These are phyloP conservation scores for Taphrina populina DNA, from an alignment of 1,139 yeast genomes.

Conservation along the genomic window DNA sequence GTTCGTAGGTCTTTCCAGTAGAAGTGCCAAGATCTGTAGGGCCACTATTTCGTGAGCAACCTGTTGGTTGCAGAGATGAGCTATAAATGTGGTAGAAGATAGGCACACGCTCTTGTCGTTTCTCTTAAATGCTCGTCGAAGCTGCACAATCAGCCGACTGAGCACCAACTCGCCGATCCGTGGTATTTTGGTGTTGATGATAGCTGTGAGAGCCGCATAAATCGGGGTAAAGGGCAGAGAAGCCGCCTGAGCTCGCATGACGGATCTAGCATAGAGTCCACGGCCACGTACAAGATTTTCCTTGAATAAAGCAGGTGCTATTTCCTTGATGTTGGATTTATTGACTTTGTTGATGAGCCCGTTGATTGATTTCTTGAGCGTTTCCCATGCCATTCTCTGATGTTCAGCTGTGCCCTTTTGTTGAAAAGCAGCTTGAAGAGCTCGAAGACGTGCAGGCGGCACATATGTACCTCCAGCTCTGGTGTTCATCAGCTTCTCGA, in stretches of 20 bases:
- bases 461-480: conserved; percentile 54
- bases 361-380: conserved; percentile 52
- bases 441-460: conserved; percentile 55
- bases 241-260: conserved; percentile 58
- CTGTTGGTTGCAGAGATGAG: conserved; percentile 63
- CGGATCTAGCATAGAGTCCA: conserved; percentile 58
- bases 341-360: conserved; percentile 53
- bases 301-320: conserved; percentile 54
- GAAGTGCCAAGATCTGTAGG: conserved; percentile 62
- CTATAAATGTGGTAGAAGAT: conserved; percentile 54
- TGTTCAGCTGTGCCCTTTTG: conserved; percentile 46
- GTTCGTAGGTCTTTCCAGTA: conserved; percentile 57
- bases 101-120: conserved; percentile 53
- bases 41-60: conserved; percentile 64
- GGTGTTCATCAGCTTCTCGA: conserved; percentile 47
- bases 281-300: conserved; percentile 59
- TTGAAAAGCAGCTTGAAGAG: conserved; percentile 48
- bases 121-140: conserved; percentile 56
- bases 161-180: conserved; percentile 62
- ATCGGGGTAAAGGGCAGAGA: conserved; percentile 51
- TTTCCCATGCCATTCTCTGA: conserved; percentile 60
- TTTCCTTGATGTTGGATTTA: conserved; percentile 52
- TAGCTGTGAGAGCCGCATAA: conserved; percentile 59
- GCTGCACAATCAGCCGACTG: conserved; percentile 58
- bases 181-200: conserved; percentile 68